Evolutionary conservation across 2,329 filamentous ascomycete genomes (phyloP).

Genomic region (Emmonsiellopsis sp.): DNA sequence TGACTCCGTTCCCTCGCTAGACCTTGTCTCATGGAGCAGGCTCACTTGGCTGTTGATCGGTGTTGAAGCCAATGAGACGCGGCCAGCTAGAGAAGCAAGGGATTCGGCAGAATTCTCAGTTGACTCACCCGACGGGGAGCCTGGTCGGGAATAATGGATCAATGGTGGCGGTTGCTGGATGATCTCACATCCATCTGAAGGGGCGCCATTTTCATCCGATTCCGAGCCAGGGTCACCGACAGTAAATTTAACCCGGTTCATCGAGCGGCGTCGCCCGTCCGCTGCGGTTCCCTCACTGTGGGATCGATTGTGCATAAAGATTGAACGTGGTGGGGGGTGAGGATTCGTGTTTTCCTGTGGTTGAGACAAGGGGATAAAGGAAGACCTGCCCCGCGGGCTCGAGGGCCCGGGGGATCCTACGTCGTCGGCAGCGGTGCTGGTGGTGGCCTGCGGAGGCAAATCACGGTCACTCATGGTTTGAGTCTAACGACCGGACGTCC

Average conservation of each 20-base stretch:
- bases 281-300: conserved; percentile 23
- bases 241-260: conserved; percentile 5
- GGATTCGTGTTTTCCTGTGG: background rate
- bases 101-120: background rate
- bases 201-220: background rate
- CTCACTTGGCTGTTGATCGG: background rate
- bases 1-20: conserved; percentile 15
- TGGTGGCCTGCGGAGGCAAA: background rate
- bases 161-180: background rate
- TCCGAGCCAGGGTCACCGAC: background rate
- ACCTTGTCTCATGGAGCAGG: conserved; percentile 4
- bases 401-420: background rate
- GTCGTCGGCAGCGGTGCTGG: too few relatives aligned
- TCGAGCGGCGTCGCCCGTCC: background rate
- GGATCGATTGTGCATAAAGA: background rate
- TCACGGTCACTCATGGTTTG: background rate
- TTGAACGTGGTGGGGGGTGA: background rate
- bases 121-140: background rate
- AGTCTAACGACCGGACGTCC: background rate
- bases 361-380: background rate
- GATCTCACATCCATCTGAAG: background rate
- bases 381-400: background rate
- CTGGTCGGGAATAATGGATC: background rate
- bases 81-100: background rate
- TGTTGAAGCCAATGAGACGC: background rate